Evolutionary conservation across 2,329 filamentous ascomycete genomes (phyloP).

Genomic region (Chaetomium sp.): DNA sequence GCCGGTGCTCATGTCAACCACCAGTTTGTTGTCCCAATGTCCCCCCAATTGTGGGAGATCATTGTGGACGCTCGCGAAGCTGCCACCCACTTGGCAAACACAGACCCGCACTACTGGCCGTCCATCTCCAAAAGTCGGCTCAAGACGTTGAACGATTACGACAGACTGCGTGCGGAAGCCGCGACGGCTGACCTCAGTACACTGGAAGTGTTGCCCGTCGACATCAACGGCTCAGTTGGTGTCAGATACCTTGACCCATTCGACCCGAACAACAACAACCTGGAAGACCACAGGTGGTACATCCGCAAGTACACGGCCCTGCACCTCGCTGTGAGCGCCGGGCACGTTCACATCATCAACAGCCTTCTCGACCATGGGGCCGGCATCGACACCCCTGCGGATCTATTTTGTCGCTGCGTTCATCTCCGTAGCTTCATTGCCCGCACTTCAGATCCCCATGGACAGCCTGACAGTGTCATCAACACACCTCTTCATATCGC

Average conservation of each 20-base stretch:
- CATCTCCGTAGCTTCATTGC: background rate
- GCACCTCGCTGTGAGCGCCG: conserved; percentile 19
- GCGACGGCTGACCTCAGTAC: too few relatives aligned
- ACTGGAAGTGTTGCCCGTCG: too few relatives aligned
- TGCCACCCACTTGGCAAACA: background rate
- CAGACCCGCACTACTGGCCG: too few relatives aligned
- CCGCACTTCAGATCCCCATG: background rate
- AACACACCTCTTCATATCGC: conserved; percentile 19
- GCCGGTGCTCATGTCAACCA: conserved; percentile 16
- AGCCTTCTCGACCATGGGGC: conserved; percentile 18
- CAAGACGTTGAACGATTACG: too few relatives aligned
- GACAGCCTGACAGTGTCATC: background rate
- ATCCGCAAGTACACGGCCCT: conserved; percentile 11
- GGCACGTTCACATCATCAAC: conserved; percentile 13
- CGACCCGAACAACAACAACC: background rate
- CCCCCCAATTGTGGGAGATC: background rate
- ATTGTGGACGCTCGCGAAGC: background rate
- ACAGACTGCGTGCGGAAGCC: too few relatives aligned
- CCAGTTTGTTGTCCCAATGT: background rate
- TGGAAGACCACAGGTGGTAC: too few relatives aligned
- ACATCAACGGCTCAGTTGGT: background rate
- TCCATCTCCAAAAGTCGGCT: too few relatives aligned
- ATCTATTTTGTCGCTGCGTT: conserved; percentile 12
- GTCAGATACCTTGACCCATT: background rate
- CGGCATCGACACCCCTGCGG: conserved; percentile 7